Conservation (phyloP, 495 filamentous ascomycete genomes). For the Hypoxylon fuscum region DNA sequence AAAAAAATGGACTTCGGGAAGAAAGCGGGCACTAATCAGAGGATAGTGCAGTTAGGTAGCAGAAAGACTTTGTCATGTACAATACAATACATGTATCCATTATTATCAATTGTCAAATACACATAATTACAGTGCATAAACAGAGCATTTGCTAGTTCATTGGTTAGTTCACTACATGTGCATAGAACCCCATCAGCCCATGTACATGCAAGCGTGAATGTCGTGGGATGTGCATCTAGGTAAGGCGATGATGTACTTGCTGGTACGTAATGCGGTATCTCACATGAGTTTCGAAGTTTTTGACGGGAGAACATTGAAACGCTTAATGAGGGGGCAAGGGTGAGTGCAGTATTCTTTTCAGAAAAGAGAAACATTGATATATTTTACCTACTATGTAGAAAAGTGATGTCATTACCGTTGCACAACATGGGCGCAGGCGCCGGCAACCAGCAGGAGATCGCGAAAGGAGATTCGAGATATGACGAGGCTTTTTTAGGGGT, state of each 20-base stretch:
- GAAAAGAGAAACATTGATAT: background rate
- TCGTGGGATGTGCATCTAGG: background rate
- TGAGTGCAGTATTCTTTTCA: background rate
- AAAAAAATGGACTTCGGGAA: slow-evolving; percentile 18
- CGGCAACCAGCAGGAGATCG: slow-evolving; percentile 34
- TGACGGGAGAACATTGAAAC: slow-evolving; percentile 16
- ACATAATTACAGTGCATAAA: slow-evolving; percentile 7
- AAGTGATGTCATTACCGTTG: slow-evolving; percentile 36
- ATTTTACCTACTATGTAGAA: slow-evolving; percentile 1
- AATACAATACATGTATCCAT: background rate
- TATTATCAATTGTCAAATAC: background rate
- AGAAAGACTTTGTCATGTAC: background rate
- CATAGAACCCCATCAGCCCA: slow-evolving; percentile 1
- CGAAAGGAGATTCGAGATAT: slow-evolving; percentile 34
- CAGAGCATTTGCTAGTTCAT: slow-evolving; percentile 5
- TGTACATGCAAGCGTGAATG: slow-evolving; percentile 14
- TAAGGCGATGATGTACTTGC: background rate
- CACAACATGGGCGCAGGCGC: slow-evolving; percentile 24
- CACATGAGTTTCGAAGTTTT: slow-evolving; percentile 18
- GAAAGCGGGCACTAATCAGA: slow-evolving; percentile 36
- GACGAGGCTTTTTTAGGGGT: slow-evolving; percentile 18
- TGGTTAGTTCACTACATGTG: slow-evolving; percentile 13
- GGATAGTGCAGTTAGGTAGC: slow-evolving; percentile 20
- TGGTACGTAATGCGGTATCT: slow-evolving; percentile 10
- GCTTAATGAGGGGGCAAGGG: slow-evolving; percentile 14